A percentile compares a stretch with the other conserved stretches of the same genome.
phyloP scores from a whole-genome alignment of 768 basidiomycete genomes.

The Pleurotus djamor region DNA sequence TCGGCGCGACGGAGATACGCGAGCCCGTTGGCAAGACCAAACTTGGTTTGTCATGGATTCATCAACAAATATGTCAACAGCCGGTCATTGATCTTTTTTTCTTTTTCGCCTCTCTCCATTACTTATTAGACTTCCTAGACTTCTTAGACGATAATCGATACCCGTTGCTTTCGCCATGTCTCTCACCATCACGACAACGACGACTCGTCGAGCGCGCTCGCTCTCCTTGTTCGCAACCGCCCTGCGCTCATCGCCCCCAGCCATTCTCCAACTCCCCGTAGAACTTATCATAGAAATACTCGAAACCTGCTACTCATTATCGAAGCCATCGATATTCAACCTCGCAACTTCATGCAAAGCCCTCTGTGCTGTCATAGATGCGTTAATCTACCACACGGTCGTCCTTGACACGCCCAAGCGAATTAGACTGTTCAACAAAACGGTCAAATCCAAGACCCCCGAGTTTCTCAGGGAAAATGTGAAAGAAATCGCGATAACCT shows the following conservation, averaged over 20 bases:
- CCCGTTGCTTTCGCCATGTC: conserved; percentile 5
- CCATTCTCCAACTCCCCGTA: conserved; percentile 28
- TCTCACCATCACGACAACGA: conserved; percentile 4
- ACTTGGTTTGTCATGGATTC: not conserved
- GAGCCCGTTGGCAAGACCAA: not conserved
- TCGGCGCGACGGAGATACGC: not conserved
- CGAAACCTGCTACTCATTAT: conserved; percentile 26
- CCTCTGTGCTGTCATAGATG: conserved; percentile 27
- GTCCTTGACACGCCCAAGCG: conserved; percentile 26
- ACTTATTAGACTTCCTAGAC: not conserved
- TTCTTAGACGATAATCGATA: not conserved
- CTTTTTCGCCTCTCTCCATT: not conserved
- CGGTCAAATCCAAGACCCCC: conserved; percentile 20
- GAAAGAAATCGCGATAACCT: conserved; percentile 33
- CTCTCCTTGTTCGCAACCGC: conserved; percentile 15
- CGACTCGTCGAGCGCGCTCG: conserved; percentile 10
- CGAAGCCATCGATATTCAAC: conserved; percentile 25
- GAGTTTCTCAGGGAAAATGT: conserved; percentile 27
- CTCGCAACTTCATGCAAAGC: conserved; percentile 27
- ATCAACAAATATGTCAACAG: no score
- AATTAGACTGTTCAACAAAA: conserved; percentile 33
- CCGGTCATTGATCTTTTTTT: no score
- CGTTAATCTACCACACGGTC: conserved; percentile 35
- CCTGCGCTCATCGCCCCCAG: conserved; percentile 4
- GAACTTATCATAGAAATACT: conserved; percentile 36